Base-by-base conservation (phyloP, 306 rosid species). In the Quercus engelmannii region DNA sequence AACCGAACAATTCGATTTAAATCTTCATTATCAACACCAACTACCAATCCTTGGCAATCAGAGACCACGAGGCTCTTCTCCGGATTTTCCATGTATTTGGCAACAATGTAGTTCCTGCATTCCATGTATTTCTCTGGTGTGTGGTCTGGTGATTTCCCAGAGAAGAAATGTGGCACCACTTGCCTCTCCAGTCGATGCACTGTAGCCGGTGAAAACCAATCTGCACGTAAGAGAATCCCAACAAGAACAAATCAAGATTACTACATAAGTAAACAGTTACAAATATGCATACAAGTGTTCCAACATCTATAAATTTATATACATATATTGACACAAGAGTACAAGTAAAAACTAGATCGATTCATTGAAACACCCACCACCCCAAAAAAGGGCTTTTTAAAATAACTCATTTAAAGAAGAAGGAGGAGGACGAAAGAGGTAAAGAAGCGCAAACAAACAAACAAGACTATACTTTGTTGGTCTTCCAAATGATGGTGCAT, bases 101-200 rank as follows among this genome's bases (percentile, higher is more conserved):
- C 92, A 68, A 96, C 93, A 89, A 96, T 83, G 79, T 86, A 87
- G 75, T 96, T 96, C 82, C 99, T 88, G 76, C 91, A 85, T 75
- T 92, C 97, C 99, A 96, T 93, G 88, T 96, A 96, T 85, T 88
- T 93, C 89, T 96, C 93, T 1, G 98, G 98, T 28, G 90, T 87
- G 69, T 79, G 86, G 62, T 90, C 93, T 1, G 78, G 83, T 4
- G 90, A 83, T 57, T 89, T 96, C 54, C 98, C 98, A 3, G 97
- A 89, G 85, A 96, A 96, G 84, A 91, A 96, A 88, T 90, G 97
- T 1, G 99, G 99, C 85, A 93, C 99, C 77, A 89, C 99, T 83
- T 96, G 99, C 82, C 99, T 96, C 88, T 96, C 99, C 19, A 96
- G 86, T 68, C 99, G 85, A 86, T 96, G 96, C 78, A 96, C 97